Evolutionary conservation across 805 yeast species (phyloP), one percentile per base, ranked within the genome.

Genomic region (Saturnispora diversa): DNA sequence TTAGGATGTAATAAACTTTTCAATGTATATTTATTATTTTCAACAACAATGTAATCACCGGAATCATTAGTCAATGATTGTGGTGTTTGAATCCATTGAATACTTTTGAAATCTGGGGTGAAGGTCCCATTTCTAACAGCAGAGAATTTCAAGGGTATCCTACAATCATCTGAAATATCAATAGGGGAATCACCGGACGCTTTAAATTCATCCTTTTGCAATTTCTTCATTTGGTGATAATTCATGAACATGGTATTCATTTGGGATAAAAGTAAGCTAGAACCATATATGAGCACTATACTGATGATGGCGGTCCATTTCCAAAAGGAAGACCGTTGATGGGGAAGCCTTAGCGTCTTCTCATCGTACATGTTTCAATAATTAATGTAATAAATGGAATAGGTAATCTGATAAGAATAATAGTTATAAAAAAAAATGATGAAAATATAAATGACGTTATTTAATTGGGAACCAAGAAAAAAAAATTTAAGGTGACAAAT

Each of bases 31-130:
- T 63, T 60, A 16, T 64, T 64, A 26, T 67, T 56, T 11, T 66
- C 66, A 27, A 64, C 62, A 1, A 73, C 69, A 22, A 83, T 69
- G 55, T 72, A 85, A 6, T 84, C 71, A 5, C 94, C 94, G 43
- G 70, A 70, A 54, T 80, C 88, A 45, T 73, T 60, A 10, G 49
- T 47, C 8, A 62, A 52, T 0, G 80, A 72, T 19, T 66, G 66
- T 2, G 75, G 74, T 1, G 68, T 60, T 40, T 53, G 53, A 33
- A 84, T 73, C 95, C 95, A 85, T 56, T 82, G 90, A 24, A 85
- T 65, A 7, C 70, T 57, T 45, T 74, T 72, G 37, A 52, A 59
- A 12, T 63, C 58, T 0, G 92, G 80, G 0, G 54, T 45, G 50
- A 82, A 82, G 3, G 72, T 66, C 1, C 76, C 76, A 37, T 73